Percentiles rank a stretch among this genome's conserved stretches.
Conservation (phyloP, 495 filamentous ascomycete species). For the Penicillium roqueforti region DNA sequence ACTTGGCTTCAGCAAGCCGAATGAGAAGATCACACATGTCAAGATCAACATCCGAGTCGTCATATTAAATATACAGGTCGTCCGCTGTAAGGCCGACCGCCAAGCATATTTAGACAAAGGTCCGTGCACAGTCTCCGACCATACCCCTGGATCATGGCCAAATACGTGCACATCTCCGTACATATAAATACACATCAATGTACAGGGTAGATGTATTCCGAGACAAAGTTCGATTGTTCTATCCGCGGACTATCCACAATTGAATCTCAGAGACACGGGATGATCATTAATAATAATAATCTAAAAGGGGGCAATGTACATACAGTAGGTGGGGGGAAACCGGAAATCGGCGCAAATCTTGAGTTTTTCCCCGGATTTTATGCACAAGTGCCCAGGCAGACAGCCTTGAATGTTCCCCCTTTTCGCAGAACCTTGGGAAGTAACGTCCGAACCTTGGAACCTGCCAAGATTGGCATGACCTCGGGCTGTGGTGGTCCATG, state of each 20-base stretch:
- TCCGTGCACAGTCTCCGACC: neutral
- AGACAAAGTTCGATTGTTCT: neutral
- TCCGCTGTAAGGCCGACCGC: neutral
- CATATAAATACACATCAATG: neutral
- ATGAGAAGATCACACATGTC: conserved; percentile 4
- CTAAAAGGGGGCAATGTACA: neutral
- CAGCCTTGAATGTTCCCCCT: neutral
- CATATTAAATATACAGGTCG: neutral
- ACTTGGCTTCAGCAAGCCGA: neutral
- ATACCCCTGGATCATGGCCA: neutral
- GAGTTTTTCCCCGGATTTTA: neutral
- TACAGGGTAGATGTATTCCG: neutral
- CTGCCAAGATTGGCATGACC: neutral
- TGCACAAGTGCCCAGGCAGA: neutral
- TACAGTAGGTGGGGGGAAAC: neutral
- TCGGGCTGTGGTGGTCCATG: too few relatives aligned
- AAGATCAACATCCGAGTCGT: neutral
- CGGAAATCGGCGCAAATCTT: neutral
- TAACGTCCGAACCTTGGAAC: neutral
- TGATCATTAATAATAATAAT: neutral
- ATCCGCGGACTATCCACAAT: conserved; percentile 4
- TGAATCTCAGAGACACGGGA: neutral
- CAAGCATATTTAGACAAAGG: neutral
- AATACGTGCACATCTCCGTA: neutral
- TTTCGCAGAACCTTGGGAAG: neutral